phyloP scores from a whole-genome alignment of 345 rosid genomes.

The Syzygium oleosum region DNA sequence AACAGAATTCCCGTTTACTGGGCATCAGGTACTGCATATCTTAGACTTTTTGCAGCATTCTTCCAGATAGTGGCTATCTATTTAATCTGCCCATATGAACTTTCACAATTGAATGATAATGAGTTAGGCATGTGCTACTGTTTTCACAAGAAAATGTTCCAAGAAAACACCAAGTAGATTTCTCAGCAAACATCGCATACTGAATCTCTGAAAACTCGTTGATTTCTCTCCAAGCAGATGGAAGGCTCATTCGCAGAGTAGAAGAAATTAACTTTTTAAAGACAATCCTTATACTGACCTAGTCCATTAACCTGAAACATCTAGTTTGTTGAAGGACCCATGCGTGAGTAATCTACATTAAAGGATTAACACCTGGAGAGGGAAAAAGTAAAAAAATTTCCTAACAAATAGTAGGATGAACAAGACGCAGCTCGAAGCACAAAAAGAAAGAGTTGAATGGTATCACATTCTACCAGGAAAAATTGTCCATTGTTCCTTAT shows the following conservation, averaged over 20 bases:
- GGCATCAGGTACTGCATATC: not conserved
- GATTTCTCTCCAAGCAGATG: not conserved
- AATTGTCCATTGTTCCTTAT: not conserved
- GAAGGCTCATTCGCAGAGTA: not conserved
- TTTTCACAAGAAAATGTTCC: not conserved
- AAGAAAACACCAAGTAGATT: not conserved
- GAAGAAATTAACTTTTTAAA: not conserved
- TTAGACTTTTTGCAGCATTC: not conserved
- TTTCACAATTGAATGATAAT: not conserved
- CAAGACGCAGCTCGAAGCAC: not conserved
- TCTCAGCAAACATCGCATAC: not conserved
- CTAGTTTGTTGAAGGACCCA: not conserved
- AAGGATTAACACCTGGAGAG: not conserved
- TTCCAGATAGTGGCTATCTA: not conserved
- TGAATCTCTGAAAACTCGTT: not conserved
- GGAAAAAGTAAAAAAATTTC: not conserved
- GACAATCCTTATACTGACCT: not conserved
- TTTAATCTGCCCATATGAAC: not conserved
- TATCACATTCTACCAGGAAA: not conserved
- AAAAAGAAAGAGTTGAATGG: not conserved
- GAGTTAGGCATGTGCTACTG: not conserved
- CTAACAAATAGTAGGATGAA: not conserved
- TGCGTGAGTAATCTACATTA: not conserved
- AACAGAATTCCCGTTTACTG: not conserved
- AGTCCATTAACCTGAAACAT: not conserved